phyloP scores from a whole-genome alignment of 305 asterid genomes.

The Solanum hybrid region DNA sequence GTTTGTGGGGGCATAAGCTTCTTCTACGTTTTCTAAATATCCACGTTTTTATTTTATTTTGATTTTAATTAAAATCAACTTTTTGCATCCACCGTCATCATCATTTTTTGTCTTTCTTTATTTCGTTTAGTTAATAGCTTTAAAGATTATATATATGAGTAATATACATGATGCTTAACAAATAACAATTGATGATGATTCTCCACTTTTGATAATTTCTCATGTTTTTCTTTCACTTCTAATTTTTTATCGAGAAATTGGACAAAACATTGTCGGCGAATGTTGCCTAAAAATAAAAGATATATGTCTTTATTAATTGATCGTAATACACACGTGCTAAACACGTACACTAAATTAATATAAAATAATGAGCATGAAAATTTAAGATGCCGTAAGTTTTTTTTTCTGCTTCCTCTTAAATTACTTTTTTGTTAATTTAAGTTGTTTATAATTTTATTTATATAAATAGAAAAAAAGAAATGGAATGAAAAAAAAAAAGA shows the following conservation, averaged over 20 bases:
- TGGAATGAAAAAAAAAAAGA: not conserved
- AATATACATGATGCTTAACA: not conserved
- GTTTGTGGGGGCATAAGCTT: not conserved
- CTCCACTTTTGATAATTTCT: not conserved
- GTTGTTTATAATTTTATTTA: not conserved
- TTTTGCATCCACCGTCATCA: not conserved
- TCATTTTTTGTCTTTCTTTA: no score
- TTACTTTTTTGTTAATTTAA: not conserved
- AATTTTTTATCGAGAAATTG: not conserved
- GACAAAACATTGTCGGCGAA: not conserved
- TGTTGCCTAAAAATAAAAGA: not conserved
- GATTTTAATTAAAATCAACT: not conserved
- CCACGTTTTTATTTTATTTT: no score
- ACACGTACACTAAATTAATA: not conserved
- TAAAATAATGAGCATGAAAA: not conserved
- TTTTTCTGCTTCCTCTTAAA: not conserved
- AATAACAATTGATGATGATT: no score
- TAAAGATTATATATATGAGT: no score
- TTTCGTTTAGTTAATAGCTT: not conserved
- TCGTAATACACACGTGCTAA: not conserved
- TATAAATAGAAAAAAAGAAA: not conserved
- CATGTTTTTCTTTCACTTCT: not conserved
- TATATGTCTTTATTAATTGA: no score
- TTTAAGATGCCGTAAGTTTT: not conserved
- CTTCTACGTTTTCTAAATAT: not conserved